These are phyloP conservation scores for Wickerhamiella sergipiensis DNA, from an alignment of 805 yeast genomes.

Conservation along the genomic window DNA sequence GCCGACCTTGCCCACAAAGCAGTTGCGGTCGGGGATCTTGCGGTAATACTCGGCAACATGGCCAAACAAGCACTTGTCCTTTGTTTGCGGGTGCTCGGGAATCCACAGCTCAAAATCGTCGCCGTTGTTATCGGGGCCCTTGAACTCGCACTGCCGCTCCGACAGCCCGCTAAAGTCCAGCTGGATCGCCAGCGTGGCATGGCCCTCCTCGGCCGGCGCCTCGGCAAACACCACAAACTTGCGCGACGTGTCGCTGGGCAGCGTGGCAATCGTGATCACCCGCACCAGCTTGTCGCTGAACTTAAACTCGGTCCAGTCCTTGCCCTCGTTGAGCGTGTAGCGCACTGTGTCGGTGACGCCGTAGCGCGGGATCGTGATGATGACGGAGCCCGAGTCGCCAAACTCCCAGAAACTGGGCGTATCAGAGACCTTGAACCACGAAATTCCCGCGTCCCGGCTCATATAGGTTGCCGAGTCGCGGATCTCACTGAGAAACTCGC, in stretches of 20 bases:
- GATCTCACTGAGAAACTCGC: slow-evolving; percentile 37
- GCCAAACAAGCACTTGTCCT: slow-evolving; percentile 47
- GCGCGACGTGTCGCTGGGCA: slow-evolving; percentile 81
- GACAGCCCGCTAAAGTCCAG: slow-evolving; percentile 45
- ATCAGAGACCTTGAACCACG: slow-evolving; percentile 69
- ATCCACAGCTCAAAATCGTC: slow-evolving; percentile 55
- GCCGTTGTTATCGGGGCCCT: slow-evolving; percentile 22
- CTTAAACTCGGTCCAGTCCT: slow-evolving; percentile 52
- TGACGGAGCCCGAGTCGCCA: slow-evolving; percentile 86
- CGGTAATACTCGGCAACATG: slow-evolving; percentile 49
- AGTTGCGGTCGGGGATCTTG: slow-evolving; percentile 45
- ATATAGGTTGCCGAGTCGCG: slow-evolving; percentile 56
- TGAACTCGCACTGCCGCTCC: slow-evolving; percentile 37
- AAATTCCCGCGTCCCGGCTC: slow-evolving; percentile 79
- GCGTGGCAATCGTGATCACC: slow-evolving; percentile 69
- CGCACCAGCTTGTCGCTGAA: slow-evolving; percentile 44
- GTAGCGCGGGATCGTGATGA: slow-evolving; percentile 52
- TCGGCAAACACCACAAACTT: slow-evolving; percentile 54
- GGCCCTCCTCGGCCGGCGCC: slow-evolving; percentile 33
- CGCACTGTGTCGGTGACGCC: slow-evolving; percentile 43
- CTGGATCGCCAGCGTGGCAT: slow-evolving; percentile 34
- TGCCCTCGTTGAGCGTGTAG: slow-evolving; percentile 72
- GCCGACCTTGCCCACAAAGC: slow-evolving; percentile 36
- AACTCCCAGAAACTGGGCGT: slow-evolving; percentile 86
- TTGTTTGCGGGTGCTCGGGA: slow-evolving; percentile 41